phyloP scores from a whole-genome alignment of 2,329 filamentous ascomycete species.

The Arthrobotrys iridis region DNA sequence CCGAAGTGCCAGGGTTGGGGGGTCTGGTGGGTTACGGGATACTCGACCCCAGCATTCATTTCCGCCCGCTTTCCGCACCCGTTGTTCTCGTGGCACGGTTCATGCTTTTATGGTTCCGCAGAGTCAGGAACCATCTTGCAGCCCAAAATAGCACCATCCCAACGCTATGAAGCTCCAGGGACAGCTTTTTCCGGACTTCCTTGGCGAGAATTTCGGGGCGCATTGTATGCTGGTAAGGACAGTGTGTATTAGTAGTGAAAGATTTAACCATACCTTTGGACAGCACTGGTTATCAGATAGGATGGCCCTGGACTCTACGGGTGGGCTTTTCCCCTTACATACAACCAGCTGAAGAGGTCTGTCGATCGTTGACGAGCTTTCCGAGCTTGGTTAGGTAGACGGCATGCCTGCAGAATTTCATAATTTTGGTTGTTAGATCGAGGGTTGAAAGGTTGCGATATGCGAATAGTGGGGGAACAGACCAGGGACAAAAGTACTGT shows the following conservation, averaged over 20 bases:
- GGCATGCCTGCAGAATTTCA: neutral
- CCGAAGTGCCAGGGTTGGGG: conserved; percentile 7
- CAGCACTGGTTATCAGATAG: too few relatives aligned
- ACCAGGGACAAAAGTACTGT: neutral
- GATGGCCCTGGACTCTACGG: too few relatives aligned
- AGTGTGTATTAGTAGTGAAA: too few relatives aligned
- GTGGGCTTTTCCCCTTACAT: neutral
- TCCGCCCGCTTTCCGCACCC: conserved; percentile 40
- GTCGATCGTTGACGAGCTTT: conserved; percentile 1
- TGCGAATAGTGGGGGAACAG: neutral
- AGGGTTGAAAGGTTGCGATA: neutral
- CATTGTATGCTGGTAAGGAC: neutral
- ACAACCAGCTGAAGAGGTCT: neutral
- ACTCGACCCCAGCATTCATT: conserved; percentile 22
- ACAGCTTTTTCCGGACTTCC: neutral
- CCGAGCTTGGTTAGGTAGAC: neutral
- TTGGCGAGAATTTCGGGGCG: neutral
- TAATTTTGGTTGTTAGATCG: neutral
- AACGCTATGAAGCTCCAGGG: neutral
- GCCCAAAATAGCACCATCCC: conserved; percentile 3
- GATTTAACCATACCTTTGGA: too few relatives aligned
- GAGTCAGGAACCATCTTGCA: neutral
- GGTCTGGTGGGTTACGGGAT: conserved; percentile 17
- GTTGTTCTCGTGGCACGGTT: conserved; percentile 25
- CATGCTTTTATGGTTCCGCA: conserved; percentile 1